These are phyloP conservation scores for Macrolepiota dolichaula DNA, from an alignment of 768 basidiomycete species.

Conservation along the genomic window DNA sequence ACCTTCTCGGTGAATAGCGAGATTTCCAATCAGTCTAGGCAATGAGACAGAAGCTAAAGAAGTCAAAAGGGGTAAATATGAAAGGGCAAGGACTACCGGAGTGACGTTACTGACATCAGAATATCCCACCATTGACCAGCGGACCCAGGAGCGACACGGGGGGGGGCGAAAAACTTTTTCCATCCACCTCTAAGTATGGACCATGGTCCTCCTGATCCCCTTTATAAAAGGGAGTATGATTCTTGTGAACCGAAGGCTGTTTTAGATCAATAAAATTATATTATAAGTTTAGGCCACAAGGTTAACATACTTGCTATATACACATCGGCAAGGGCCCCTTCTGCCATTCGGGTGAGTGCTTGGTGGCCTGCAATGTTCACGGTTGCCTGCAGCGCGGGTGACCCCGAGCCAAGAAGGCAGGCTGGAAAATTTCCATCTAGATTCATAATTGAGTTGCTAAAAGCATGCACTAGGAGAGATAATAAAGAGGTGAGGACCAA, in stretches of 20 bases:
- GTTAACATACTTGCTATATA: not conserved
- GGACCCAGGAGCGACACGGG: not conserved
- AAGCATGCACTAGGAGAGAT: constrained; percentile 3
- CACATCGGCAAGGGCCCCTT: not conserved
- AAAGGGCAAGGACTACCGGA: not conserved
- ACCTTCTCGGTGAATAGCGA: not conserved
- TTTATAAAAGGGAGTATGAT: not conserved
- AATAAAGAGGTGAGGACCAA: not conserved
- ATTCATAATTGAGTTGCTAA: constrained; percentile 6
- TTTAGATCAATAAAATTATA: not conserved
- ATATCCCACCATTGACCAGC: not conserved
- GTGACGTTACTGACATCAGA: not conserved
- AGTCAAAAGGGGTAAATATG: not conserved
- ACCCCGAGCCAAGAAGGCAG: not conserved
- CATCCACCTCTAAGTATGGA: not conserved
- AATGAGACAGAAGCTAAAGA: not conserved
- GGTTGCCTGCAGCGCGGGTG: not conserved
- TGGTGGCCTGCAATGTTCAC: not conserved
- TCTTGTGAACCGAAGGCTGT: not conserved
- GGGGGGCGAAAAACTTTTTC: not conserved
- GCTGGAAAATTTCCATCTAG: constrained; percentile 8
- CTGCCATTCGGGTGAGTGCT: not conserved
- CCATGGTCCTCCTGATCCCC: not conserved
- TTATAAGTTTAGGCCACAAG: not conserved
- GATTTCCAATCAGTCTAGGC: not conserved